Evolutionary conservation across 345 rosid species (phyloP), one percentile per base, ranked within the genome.

Genomic region (Pugionium cornutum): DNA sequence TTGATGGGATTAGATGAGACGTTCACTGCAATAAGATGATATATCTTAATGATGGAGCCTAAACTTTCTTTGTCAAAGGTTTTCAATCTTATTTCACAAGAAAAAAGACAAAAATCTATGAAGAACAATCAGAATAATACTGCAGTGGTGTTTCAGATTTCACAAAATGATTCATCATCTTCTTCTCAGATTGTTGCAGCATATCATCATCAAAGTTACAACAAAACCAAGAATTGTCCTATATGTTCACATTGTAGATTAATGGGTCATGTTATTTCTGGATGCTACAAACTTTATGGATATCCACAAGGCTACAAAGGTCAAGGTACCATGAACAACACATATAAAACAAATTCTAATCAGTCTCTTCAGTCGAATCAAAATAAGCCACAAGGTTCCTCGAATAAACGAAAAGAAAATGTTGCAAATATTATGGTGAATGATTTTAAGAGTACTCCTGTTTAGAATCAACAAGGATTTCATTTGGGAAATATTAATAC

Each of bases 261-360:
- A 1, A 1, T 1, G 4, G 37, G 0, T 4, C 37, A 35, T 4
- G 6, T 7, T 0, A 9, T 39, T 2, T 2, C 7, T 0, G 0
- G 9, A 2, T 7, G 9, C 6, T 39, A 39, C 7, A 39, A 39
- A 2, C 9, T 39, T 1, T 9, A 39, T 39, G 10, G 9, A 2
- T 39, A 39, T 7, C 42, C 42, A 1, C 41, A 1, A 4, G 41
- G 42, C 2, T 39, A 39, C 7, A 39, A 39, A 39, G 1, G 1
- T 7, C 42, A 2, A 32, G 4, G 1, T 39, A 7, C 7, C 0
- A 18, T 18, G 0, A 39, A 7, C 7, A 7, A 2, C 2, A 7
- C 2, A 5, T 7, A 0, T 1, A 0, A 7, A 1, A 1, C 1
- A 6, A 39, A 2, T 2, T 6, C 42, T 6, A 39, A 18, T 18